Evolutionary conservation across 2,329 filamentous ascomycete species (phyloP), one percentile per base, ranked within the genome.

Genomic region (Alternaria triticina): DNA sequence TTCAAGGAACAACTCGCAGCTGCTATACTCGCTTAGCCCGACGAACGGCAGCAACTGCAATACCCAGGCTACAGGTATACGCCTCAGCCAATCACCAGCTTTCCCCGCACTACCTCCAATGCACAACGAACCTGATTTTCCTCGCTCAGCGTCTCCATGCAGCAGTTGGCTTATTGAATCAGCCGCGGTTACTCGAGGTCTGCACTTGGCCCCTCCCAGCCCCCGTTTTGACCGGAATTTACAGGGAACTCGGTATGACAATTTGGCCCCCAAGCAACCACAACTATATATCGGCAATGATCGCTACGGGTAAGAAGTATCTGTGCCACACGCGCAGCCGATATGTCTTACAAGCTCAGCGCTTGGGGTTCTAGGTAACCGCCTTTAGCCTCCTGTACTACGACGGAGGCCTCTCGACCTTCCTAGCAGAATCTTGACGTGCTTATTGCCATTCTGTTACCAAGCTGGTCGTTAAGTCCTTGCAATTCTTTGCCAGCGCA

Each of bases 181-280:
- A 36, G 33, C 33, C 33, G 2, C 33, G 2, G 33, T 9, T 0
- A 3, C 33, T 36, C 33, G 33, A 36, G 4, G 2, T 36, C 33
- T 36, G 2, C 2, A 36, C 8, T 10, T n/a, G 8, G 15, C 15
- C 2, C 33, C 0, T n/a, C 0, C 33, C 33, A 36, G 33, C 7
- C 15, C 4, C 3, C 33, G 2, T 1, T 10, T 36, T 36, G 33
- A 36, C 33, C 33, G 33, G 33, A 36, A 5, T 0, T 9, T 5
- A n/a, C 33, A 1, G 15, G 33, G 0, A 1, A 36, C 15, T 36
- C 0, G 0, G 0, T 1, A 4, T 2, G 33, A 10, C 4, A 1
- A 36, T 9, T 0, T 36, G 15, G 8, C 33, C 15, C 4, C 0
- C 33, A n/a, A 1, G 33, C 33, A 36, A 2, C 1, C 0, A 1